Conservation (phyloP, 2,329 filamentous ascomycete species). For the Leptographium wingfieldii region DNA sequence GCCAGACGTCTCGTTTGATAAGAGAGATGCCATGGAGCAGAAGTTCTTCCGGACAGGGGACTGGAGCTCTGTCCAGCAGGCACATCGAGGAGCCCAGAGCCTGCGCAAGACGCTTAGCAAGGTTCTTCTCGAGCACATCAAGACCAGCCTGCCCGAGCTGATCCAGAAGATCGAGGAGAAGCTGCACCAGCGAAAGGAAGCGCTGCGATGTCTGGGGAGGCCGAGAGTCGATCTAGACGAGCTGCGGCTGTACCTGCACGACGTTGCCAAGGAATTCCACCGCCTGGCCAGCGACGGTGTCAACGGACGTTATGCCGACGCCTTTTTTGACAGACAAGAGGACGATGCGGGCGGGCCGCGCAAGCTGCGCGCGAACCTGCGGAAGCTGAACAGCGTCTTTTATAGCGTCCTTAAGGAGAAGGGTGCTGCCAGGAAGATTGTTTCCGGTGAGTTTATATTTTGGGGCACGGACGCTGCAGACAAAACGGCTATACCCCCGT, state of each 20-base stretch:
- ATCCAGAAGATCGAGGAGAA: slow-evolving; percentile 28
- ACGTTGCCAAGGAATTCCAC: slow-evolving; percentile 31
- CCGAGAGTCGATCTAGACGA: slow-evolving; percentile 31
- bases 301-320: slow-evolving; percentile 37
- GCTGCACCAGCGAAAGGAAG: slow-evolving; percentile 19
- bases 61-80: slow-evolving; percentile 15
- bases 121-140: slow-evolving; percentile 35
- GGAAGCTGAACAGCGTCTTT: slow-evolving; percentile 1
- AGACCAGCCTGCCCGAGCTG: slow-evolving; percentile 30
- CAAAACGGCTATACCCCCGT: neutral
- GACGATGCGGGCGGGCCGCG: neutral
- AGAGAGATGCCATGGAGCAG: too few species aligned
- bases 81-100: slow-evolving; percentile 31
- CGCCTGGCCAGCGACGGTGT: slow-evolving; percentile 30
- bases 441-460: neutral
- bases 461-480: too few species aligned
- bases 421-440: neutral
- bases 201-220: slow-evolving; percentile 22
- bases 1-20: slow-evolving; percentile 1
- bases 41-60: too few species aligned
- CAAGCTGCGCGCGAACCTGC: neutral
- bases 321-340: slow-evolving; percentile 32
- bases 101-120: slow-evolving; percentile 36
- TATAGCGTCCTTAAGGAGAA: neutral
- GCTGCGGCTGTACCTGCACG: slow-evolving; percentile 34